Evolutionary conservation across 2,329 filamentous ascomycete genomes (phyloP).

Genomic region (Aspergillus carbonarius): DNA sequence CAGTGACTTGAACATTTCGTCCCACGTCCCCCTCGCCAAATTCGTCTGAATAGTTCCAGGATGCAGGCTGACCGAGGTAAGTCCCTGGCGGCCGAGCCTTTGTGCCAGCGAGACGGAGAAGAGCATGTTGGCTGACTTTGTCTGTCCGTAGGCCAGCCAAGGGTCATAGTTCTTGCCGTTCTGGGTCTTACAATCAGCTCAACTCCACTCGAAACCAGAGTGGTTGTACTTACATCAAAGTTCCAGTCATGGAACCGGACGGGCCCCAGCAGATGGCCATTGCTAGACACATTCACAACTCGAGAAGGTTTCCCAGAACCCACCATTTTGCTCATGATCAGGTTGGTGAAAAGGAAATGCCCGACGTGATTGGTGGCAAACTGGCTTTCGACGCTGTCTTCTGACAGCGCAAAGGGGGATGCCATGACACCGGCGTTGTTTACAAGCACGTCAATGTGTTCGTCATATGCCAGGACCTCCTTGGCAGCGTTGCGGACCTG

Average conservation of each 20-base stretch:
- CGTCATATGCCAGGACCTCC: background rate
- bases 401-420: constrained; percentile 33
- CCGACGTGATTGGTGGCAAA: constrained; percentile 42
- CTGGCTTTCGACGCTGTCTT: constrained; percentile 40
- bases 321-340: constrained; percentile 9
- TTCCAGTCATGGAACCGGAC: background rate
- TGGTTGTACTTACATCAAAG: background rate
- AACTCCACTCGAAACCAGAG: too few species aligned
- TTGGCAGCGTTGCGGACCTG: background rate
- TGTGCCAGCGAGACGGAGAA: background rate
- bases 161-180: background rate
- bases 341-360: constrained; percentile 39
- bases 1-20: background rate
- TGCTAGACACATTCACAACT: background rate
- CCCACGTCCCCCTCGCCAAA: background rate
- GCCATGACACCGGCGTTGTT: constrained; percentile 47
- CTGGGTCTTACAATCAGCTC: background rate
- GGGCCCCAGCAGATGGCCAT: background rate
- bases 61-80: background rate
- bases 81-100: background rate
- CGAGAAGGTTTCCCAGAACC: background rate
- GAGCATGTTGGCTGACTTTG: background rate
- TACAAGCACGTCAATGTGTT: constrained; percentile 37
- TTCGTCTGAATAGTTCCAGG: background rate
- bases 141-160: background rate